Base-by-base conservation (phyloP, 768 basidiomycete species). In the Cytidiella melzeri region DNA sequence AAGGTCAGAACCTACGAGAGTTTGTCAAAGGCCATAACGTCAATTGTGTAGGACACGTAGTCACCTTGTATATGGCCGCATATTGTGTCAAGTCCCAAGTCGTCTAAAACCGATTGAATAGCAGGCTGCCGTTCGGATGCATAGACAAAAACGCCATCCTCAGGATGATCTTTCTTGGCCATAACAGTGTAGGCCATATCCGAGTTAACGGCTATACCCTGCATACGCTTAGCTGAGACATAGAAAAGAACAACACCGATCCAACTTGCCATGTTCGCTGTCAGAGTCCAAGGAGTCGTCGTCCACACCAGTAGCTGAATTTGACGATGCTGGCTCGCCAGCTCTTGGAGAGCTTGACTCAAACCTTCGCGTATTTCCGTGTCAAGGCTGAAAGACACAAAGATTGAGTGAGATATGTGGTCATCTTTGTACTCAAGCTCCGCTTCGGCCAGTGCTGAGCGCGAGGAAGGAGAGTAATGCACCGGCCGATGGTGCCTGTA, bases 241-340 rank as follows among this genome's bases (percentile, higher is more conserved):
- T 6, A 12, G 4, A 34, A 10, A 6, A 47, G 43, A 40, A 26
- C 18, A 21, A n/a, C 37, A 7, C 26, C 38, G 51, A 13, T 5
- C n/a, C 21, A 5, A 52, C 76, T 37, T 56, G 92, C 93, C 87
- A 93, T 92, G 61, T 99, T 98, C 1, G 92, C 90, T 4, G 89
- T 92, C 41, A 98, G 69, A 3, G 92, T 98, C 95, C 95, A 99
- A 1, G 95, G 90, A 0, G 95, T 98, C 3, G 95, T 98, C 2
- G 95, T 98, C 95, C 95, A 99, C 3, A 95, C 87, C 15, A 92
- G 70, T 9, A 96, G 57, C 24, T 75, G 73, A 10, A 84, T 65
- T 2, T 66, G 63, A 43, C 58, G 15, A 55, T 62, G 46, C 2
- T 47, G 61, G 2, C 60, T 55, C 5, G 76, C 45, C 13, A 73